A percentile compares a stretch with the other conserved stretches of the same genome.
Conservation (phyloP, 148 eudicot species). For the Suaeda aralocaspica region DNA sequence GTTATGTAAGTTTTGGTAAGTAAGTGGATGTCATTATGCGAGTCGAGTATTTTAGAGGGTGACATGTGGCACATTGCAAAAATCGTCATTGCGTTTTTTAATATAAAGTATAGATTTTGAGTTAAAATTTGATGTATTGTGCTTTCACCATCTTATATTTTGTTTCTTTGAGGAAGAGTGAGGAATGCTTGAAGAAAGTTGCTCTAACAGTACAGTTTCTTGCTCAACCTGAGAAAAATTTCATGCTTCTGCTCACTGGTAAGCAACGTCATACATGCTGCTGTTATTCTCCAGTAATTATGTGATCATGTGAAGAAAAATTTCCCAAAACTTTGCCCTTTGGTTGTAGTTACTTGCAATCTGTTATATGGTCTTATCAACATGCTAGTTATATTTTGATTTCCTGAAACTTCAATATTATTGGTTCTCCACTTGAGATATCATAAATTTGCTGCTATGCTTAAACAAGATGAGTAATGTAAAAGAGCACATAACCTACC, state of each 20-base stretch:
- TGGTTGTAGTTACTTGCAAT: background rate
- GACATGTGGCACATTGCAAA: too few relatives aligned
- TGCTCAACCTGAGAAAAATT: conserved; percentile 44
- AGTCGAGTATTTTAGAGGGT: too few relatives aligned
- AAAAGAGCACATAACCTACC: background rate
- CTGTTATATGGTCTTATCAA: too few relatives aligned
- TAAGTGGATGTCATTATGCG: too few relatives aligned
- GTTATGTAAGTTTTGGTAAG: too few relatives aligned
- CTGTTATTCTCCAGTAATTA: background rate
- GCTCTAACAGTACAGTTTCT: conserved; percentile 64
- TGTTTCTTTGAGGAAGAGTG: conserved; percentile 52
- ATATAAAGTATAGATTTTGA: too few relatives aligned
- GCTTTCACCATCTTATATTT: conserved; percentile 2
- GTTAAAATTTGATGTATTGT: background rate
- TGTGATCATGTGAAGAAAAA: background rate
- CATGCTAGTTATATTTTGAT: background rate
- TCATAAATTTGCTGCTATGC: background rate
- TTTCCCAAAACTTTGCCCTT: background rate
- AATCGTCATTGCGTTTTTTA: too few relatives aligned
- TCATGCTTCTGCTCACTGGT: conserved; percentile 86
- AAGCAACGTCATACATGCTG: conserved; percentile 10
- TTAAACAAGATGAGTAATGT: background rate
- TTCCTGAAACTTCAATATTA: too few relatives aligned
- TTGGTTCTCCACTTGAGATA: too few relatives aligned
- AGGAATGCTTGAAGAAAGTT: conserved; percentile 88